These are phyloP conservation scores for Ophiostoma sp. DNA, from an alignment of 2,329 filamentous ascomycete species.

Conservation along the genomic window DNA sequence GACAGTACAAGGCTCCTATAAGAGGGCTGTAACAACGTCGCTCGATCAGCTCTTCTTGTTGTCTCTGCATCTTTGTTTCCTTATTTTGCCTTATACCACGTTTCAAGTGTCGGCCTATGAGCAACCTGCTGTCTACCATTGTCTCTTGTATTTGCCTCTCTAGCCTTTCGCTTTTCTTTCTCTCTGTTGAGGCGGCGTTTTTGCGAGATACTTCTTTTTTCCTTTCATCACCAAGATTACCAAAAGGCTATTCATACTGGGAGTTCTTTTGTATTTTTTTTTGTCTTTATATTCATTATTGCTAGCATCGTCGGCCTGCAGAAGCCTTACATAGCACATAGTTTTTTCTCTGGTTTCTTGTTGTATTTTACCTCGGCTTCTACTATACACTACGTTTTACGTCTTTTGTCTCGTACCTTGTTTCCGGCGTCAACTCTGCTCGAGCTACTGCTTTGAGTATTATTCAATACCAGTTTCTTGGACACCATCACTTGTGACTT, in stretches of 20 bases:
- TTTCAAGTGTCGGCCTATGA: neutral
- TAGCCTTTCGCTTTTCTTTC: neutral
- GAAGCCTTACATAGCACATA: neutral
- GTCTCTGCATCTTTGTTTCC: neutral
- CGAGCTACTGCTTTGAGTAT: no score
- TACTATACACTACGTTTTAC: neutral
- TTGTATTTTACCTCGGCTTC: neutral
- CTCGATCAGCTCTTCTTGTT: neutral
- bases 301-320: neutral
- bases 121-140: neutral
- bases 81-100: conserved; percentile 4
- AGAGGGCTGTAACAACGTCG: neutral
- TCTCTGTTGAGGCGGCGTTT: conserved; percentile 6
- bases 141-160: neutral
- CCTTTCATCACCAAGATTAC: neutral
- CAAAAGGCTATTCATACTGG: conserved; percentile 6
- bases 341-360: neutral
- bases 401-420: neutral
- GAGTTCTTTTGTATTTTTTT: neutral
- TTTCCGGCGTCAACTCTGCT: no score
- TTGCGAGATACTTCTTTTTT: neutral
- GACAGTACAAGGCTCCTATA: conserved; percentile 21
- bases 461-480: neutral
- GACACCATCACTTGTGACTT: neutral
- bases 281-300: neutral